These are phyloP conservation scores for Bryum argenteum DNA, from an alignment of 225 moss, liverwort and hornwort species.

Conservation along the genomic window DNA sequence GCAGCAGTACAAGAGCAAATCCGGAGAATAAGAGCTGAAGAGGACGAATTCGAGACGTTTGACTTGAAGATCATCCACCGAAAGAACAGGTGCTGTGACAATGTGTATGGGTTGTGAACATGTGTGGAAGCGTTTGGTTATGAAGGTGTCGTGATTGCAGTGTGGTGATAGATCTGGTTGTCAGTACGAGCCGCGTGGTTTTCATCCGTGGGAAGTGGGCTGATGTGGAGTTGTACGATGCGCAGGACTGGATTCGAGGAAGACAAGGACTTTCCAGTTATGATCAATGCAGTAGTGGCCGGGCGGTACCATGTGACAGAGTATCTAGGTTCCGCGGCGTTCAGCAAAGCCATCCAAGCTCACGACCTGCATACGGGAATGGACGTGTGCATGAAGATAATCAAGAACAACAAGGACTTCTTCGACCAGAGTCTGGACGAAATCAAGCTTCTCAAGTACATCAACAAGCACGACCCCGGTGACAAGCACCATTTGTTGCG, in stretches of 20 bases:
- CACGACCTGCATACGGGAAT: slow-evolving; percentile 97
- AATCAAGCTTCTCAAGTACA: slow-evolving; percentile 97
- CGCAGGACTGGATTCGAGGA: slow-evolving; percentile 54
- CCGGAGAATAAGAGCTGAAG: slow-evolving; percentile 93
- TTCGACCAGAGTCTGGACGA: slow-evolving; percentile 99
- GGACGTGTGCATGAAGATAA: slow-evolving; percentile 73
- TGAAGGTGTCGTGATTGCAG: too few relatives aligned
- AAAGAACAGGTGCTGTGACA: slow-evolving; percentile 62
- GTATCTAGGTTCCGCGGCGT: slow-evolving; percentile 95
- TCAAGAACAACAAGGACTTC: slow-evolving; percentile 98
- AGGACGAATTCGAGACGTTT: slow-evolving; percentile 97
- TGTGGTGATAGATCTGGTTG: background rate
- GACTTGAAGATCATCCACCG: slow-evolving; percentile 96
- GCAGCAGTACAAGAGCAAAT: slow-evolving; percentile 98
- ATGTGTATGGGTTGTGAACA: background rate
- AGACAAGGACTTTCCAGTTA: slow-evolving; percentile 64
- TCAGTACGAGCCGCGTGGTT: background rate
- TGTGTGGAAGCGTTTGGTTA: too few relatives aligned
- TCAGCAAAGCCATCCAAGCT: slow-evolving; percentile 99
- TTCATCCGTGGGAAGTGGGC: background rate
- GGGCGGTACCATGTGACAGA: slow-evolving; percentile 97
- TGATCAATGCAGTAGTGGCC: slow-evolving; percentile 52
- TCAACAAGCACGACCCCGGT: slow-evolving; percentile 95
- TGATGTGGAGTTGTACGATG: slow-evolving; percentile 24
- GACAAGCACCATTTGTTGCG: slow-evolving; percentile 84